A percentile compares a stretch with the other conserved stretches of the same genome.
These are phyloP conservation scores for Pythium utonaiense DNA, from an alignment of 352 stramenopile species.

Conservation along the genomic window DNA sequence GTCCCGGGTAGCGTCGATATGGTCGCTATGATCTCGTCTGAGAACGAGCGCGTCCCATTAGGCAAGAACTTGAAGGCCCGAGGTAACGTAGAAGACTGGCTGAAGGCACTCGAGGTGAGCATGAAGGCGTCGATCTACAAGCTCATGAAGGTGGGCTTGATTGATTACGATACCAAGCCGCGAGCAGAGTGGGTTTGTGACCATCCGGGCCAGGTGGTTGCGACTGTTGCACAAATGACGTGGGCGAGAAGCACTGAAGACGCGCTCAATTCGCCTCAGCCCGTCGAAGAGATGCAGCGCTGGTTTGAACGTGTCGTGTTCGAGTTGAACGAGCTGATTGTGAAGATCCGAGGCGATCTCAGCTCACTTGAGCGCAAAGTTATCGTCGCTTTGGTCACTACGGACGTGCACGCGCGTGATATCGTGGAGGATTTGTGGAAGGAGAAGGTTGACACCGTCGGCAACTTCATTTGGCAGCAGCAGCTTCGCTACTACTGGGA, in stretches of 20 bases:
- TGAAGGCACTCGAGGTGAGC: constrained; percentile 83
- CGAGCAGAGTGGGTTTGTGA: constrained; percentile 86
- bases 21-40: constrained; percentile 90
- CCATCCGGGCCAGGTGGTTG: constrained; percentile 91
- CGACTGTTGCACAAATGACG: constrained; percentile 92
- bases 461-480: constrained; percentile 94
- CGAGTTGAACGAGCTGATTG: constrained; percentile 89
- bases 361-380: constrained; percentile 88
- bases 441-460: constrained; percentile 58
- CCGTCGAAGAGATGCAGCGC: constrained; percentile 47
- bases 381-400: constrained; percentile 93
- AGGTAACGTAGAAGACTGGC: constrained; percentile 86
- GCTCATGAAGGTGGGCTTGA: constrained; percentile 88
- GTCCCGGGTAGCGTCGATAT: constrained; percentile 88
- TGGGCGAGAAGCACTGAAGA: constrained; percentile 90
- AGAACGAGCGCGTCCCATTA: constrained; percentile 85
- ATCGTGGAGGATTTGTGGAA: constrained; percentile 79
- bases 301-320: constrained; percentile 77
- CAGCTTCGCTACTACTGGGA: constrained; percentile 95
- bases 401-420: constrained; percentile 89
- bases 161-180: constrained; percentile 88
- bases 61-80: constrained; percentile 93
- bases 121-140: constrained; percentile 93
- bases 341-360: constrained; percentile 90
- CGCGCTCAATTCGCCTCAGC: constrained; percentile 41